phyloP scores from a whole-genome alignment of 768 basidiomycete species.

The Pleurotus cornucopiae region DNA sequence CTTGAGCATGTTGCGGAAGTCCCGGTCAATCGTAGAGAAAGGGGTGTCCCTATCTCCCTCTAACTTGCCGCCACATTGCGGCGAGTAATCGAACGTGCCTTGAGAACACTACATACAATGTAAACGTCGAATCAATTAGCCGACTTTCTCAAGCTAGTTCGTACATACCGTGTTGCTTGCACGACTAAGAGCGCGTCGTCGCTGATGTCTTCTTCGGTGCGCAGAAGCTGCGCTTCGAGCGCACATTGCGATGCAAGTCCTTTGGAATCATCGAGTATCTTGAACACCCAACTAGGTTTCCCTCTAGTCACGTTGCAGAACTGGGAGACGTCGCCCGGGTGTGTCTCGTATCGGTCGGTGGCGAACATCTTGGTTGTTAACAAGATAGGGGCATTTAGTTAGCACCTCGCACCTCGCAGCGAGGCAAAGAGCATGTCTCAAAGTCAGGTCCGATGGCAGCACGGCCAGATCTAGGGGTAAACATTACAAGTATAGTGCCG shows the following conservation, averaged over 20 bases:
- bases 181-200: too few relatives aligned
- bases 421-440: too few relatives aligned
- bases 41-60: too few relatives aligned
- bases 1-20: neutral
- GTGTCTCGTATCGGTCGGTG: too few relatives aligned
- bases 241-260: conserved; percentile 4
- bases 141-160: neutral
- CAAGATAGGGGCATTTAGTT: too few relatives aligned
- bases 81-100: neutral
- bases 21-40: neutral
- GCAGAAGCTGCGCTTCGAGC: neutral
- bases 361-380: too few relatives aligned
- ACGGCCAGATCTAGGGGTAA: too few relatives aligned
- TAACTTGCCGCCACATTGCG: neutral
- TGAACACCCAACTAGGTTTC: conserved; percentile 4
- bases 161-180: neutral
- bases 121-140: neutral
- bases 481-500: too few relatives aligned
- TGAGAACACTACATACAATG: neutral
- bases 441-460: too few relatives aligned
- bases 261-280: neutral
- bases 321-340: neutral
- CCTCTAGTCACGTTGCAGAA: conserved; percentile 4
- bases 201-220: neutral
- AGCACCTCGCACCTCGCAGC: too few relatives aligned